phyloP scores from a whole-genome alignment of 2,329 filamentous ascomycete genomes.

The Seiridium unicorne region DNA sequence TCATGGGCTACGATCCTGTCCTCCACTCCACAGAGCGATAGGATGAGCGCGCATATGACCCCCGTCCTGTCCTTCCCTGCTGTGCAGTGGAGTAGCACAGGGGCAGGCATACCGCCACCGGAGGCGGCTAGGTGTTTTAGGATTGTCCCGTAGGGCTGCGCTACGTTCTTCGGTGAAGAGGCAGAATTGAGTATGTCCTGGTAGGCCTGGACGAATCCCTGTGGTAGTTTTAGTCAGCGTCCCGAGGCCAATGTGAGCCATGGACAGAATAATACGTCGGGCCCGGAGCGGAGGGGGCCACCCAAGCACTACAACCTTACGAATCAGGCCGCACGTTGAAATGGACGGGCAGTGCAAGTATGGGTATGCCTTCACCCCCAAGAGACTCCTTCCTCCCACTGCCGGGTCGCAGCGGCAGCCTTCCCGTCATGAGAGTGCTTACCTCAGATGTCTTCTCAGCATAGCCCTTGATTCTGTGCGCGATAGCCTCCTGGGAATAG shows the following conservation, averaged over 20 bases:
- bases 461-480: conserved; percentile 56
- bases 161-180: conserved; percentile 41
- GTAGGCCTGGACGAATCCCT: conserved; percentile 66
- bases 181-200: conserved; percentile 56
- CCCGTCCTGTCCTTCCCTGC: conserved; percentile 71
- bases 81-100: conserved; percentile 56
- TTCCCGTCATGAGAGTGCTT: background rate
- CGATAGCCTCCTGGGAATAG: conserved; percentile 56
- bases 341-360: too few relatives aligned
- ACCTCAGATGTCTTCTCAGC: conserved; percentile 39
- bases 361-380: background rate
- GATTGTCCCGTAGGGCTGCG: conserved; percentile 51
- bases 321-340: too few relatives aligned
- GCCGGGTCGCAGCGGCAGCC: background rate
- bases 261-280: too few relatives aligned
- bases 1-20: conserved; percentile 55
- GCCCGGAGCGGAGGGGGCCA: too few relatives aligned
- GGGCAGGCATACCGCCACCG: background rate
- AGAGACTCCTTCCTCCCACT: background rate
- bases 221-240: conserved; percentile 9
- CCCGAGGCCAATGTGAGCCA: background rate
- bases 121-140: conserved; percentile 13
- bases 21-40: conserved; percentile 56
- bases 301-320: too few relatives aligned
- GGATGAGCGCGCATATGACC: conserved; percentile 58